phyloP scores from a whole-genome alignment of 225 moss, liverwort and hornwort genomes.

The Polytrichum formosum region DNA sequence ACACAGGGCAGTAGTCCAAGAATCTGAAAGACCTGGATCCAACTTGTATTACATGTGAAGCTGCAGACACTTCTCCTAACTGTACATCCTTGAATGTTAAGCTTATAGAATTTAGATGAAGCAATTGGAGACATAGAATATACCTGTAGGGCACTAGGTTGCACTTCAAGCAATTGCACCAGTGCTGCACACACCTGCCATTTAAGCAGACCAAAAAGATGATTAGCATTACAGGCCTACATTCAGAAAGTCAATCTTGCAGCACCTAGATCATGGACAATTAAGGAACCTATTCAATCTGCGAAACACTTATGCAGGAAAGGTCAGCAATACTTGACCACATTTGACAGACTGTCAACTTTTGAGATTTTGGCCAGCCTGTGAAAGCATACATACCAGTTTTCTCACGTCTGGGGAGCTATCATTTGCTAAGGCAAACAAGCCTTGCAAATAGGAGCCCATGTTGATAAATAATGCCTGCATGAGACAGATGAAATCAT shows the following conservation, averaged over 20 bases:
- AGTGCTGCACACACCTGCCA: slow-evolving; percentile 77
- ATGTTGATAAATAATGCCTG: slow-evolving; percentile 79
- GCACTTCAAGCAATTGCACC: slow-evolving; percentile 80
- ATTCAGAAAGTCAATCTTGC: no score
- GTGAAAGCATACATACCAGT: slow-evolving; percentile 35
- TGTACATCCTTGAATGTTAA: no score
- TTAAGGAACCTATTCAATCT: no score
- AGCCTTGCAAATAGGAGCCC: slow-evolving; percentile 74
- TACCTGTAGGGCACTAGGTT: slow-evolving; percentile 74
- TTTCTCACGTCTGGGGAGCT: slow-evolving; percentile 71
- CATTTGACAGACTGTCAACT: no score
- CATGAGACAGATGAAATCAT: slow-evolving; percentile 6
- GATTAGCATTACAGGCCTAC: no score
- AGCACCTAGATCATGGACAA: no score
- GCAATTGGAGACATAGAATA: not conserved
- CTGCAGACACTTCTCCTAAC: no score
- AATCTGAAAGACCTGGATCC: slow-evolving; percentile 2
- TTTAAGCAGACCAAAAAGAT: not conserved
- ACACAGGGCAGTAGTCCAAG: no score
- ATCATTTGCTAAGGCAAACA: slow-evolving; percentile 75
- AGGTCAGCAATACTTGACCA: no score
- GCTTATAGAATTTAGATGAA: no score
- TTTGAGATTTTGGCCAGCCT: not conserved
- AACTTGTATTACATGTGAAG: slow-evolving; percentile 3
- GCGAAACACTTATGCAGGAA: no score